These are phyloP conservation scores for Lophium mytilinum DNA, from an alignment of 495 filamentous ascomycete genomes.

Conservation along the genomic window DNA sequence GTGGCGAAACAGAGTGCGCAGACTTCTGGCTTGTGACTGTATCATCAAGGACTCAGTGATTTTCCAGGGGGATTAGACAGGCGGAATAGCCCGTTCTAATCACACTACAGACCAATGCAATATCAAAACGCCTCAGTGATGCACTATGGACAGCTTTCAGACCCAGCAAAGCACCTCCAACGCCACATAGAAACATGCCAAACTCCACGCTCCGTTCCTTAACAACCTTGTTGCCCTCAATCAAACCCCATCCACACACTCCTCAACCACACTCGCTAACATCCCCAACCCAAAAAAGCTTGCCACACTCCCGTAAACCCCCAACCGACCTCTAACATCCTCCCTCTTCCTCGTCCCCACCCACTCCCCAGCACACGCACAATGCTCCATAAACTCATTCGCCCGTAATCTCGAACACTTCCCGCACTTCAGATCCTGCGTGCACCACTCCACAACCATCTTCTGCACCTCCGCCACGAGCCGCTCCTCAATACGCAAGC, in stretches of 20 bases:
- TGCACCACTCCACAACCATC: slow-evolving; percentile 68
- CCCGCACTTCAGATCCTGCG: slow-evolving; percentile 81
- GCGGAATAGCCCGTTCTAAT: too few species aligned
- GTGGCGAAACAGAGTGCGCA: too few species aligned
- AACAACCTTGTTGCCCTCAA: too few species aligned
- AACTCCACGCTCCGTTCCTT: too few species aligned
- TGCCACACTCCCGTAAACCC: slow-evolving; percentile 65
- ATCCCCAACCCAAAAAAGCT: slow-evolving; percentile 72
- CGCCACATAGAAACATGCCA: too few species aligned
- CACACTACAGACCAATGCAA: too few species aligned
- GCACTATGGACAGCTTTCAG: too few species aligned
- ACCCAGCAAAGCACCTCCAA: too few species aligned
- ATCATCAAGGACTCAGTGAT: too few species aligned
- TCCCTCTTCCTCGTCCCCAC: slow-evolving; percentile 57
- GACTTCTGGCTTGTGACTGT: too few species aligned
- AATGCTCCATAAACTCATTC: slow-evolving; percentile 97
- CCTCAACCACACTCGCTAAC: slow-evolving; percentile 64
- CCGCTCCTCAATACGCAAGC: slow-evolving; percentile 71
- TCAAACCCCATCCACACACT: slow-evolving; percentile 29
- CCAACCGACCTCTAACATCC: slow-evolving; percentile 57
- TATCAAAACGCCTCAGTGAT: too few species aligned
- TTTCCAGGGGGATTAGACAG: too few species aligned
- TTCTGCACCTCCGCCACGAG: slow-evolving; percentile 70
- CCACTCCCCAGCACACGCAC: slow-evolving; percentile 84
- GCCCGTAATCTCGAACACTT: slow-evolving; percentile 58